Evolutionary conservation across 2,329 filamentous ascomycete genomes (phyloP), one percentile per base, ranked within the genome.

Genomic region (Penicillium italicum): DNA sequence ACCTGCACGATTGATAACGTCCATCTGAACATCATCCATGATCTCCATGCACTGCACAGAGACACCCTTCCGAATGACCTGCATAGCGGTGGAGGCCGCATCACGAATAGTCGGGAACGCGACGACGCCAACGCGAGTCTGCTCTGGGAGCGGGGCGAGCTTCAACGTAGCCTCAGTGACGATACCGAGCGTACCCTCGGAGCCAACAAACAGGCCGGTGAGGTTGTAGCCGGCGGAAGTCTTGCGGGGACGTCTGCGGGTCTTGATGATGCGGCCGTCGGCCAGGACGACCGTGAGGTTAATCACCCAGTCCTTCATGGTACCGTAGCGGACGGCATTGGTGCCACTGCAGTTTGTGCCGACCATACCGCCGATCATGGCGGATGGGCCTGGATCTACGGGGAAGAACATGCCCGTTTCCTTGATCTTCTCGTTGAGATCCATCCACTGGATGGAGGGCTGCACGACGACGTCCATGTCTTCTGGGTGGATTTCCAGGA

Each of bases 381-480:
- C 82, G 0, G 78, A 80, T 36, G 87, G 87, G 70, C 89, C 89
- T 12, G 92, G 92, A 67, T 97, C 92, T 12, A 96, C 86, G 1
- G 92, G 92, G 69, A 96, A 95, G 76, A 96, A 96, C 1, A 97
- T 82, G 0, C 90, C 90, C 4, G 84, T 86, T 37, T 83, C 80
- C 72, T 88, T 84, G 66, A 89, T 85, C 46, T 85, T 80, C 61
- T 88, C 85, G 66, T 97, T 97, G 55, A 97, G 76, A 50, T 89
- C 85, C 82, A 95, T 91, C 91, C 91, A 97, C n/a, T 88, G 87
- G 10, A 97, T 87, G 7, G 89, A 89, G 3, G 92, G 92, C 71
- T 97, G 92, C 3, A 97, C 91, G 5, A 96, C 89, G 47, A 96
- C 81, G 65, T 97, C 92, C 89, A 96, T 91, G 70, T 96, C 92